phyloP scores from a whole-genome alignment of 257 asterid genomes.

The Agastache rugosa region DNA sequence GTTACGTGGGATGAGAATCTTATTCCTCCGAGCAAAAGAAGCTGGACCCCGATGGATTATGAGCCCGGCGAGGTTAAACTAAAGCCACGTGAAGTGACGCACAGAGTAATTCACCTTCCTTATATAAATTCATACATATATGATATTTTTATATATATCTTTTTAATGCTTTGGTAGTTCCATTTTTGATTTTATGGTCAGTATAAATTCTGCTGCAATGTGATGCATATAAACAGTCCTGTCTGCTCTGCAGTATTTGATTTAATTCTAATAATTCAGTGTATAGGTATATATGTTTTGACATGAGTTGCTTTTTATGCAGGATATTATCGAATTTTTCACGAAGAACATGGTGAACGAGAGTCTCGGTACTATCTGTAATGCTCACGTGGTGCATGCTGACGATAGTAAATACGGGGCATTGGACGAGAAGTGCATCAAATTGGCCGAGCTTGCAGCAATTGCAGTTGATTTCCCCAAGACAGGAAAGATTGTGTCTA shows the following conservation, averaged over 20 bases:
- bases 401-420: constrained; percentile 85
- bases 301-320: constrained; percentile 33
- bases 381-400: constrained; percentile 96
- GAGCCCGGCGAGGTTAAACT: constrained; percentile 53
- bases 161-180: constrained; percentile 7
- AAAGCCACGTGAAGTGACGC: constrained; percentile 59
- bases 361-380: constrained; percentile 88
- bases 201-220: not conserved
- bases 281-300: constrained; percentile 2
- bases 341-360: constrained; percentile 80
- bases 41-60: constrained; percentile 91
- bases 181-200: constrained; percentile 13
- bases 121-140: not conserved
- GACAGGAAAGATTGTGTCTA: constrained; percentile 72
- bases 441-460: constrained; percentile 93
- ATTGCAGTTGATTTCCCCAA: constrained; percentile 93
- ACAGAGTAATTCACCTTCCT: constrained; percentile 49
- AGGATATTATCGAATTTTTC: constrained; percentile 83
- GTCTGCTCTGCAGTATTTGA: constrained; percentile 4
- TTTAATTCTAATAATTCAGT: not conserved
- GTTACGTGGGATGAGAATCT: constrained; percentile 96
- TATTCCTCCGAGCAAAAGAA: constrained; percentile 81
- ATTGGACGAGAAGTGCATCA: constrained; percentile 80
- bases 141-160: not conserved
- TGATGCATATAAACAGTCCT: not conserved